Evolutionary conservation across 2,329 filamentous ascomycete species (phyloP), one percentile per base, ranked within the genome.

Genomic region (Aschersonia sp.): DNA sequence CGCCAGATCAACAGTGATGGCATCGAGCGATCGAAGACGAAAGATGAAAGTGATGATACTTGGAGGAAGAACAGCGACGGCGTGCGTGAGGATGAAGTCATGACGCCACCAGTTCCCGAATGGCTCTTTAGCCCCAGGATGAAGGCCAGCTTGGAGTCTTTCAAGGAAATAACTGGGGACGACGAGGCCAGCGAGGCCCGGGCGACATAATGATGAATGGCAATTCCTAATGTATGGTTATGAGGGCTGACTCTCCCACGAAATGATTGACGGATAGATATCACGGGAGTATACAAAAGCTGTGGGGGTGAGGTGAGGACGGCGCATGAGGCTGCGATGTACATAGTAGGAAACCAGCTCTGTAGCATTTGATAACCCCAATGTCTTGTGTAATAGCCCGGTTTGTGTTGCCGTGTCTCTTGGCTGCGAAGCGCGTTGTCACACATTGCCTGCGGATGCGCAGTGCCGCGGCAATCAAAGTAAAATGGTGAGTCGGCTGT

Each of bases 51-150:
- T 29, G 42, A 40, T 5, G 29, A 5, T 9, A 12, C 9, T 5
- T 35, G 10, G 7, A 45, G 5, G 41, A 30, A 40, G 20, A 30
- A n/a, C 45, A 38, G 12, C 35, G 35, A 38, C 7, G 30, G 5
- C 10, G 40, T 20, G 9, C 29, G 29, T 29, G 71, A 73, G 55
- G 64, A 70, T 44, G 69, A 68, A 40, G 68, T 20, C 20, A 20
- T 80, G 65, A 79, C 75, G 7, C 75, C 78, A 9, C 77, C 77
- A 1, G 77, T 81, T 41, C 78, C 78, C 0, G 75, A 78, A 5
- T 82, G 76, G 71, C 71, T 80, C 38, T 59, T 82, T 48, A 72
- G 69, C 49, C 71, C 73, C 0, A 73, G 74, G n/a, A 61, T 68
- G 46, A 66, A 70, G 49, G 68, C 67, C 30, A 77, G 71, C 56